Evolutionary conservation across 148 eudicot species (phyloP), one percentile per base, ranked within the genome.

Genomic region (Rhododendron williamsianum): DNA sequence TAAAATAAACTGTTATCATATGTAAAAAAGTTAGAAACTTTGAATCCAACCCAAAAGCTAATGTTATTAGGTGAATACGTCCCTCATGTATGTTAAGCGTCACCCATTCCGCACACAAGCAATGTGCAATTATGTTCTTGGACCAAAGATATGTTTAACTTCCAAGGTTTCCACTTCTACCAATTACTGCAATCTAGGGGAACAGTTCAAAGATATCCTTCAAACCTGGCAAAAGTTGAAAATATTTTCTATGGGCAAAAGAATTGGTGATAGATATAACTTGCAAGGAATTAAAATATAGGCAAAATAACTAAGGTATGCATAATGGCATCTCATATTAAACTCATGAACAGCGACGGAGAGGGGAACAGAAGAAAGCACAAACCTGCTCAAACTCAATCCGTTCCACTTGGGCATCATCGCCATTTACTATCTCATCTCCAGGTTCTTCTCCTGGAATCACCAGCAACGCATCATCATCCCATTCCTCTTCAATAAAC

Each of bases 361-460:
- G 73, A 21, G 33, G 23, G 41, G 51, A 27, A 38, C 23, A 15
- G 49, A 35, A 69, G 43, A 45, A 81, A 36, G 16, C 77, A 49
- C 86, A 87, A 80, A 87, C 81, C 82, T 82, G 60, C 43, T 79
- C 85, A 86, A 72, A 71, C 23, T 84, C 86, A 86, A 91, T 89
- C 77, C 91, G 93, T 84, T 92, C 95, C 69, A 85, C 84, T 79
- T 91, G 92, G 71, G 91, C 84, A 84, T 90, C 93, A 85, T 92
- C 93, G 86, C 88, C 90, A 83, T 88, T 89, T 23, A 71, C 86
- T 8, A 80, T 85, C n/a, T 93, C 94, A 82, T 93, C 95, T 73
- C 91, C 95, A 80, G 90, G 89, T 79, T 89, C 93, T 90, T 67
- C 93, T 78, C 95, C 94, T 7, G 94, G 95, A 81, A 93, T 89